A percentile compares a stretch with the other conserved stretches of the same genome.
These are phyloP conservation scores for Serendipita sp. DNA, from an alignment of 768 basidiomycete genomes.

Conservation along the genomic window DNA sequence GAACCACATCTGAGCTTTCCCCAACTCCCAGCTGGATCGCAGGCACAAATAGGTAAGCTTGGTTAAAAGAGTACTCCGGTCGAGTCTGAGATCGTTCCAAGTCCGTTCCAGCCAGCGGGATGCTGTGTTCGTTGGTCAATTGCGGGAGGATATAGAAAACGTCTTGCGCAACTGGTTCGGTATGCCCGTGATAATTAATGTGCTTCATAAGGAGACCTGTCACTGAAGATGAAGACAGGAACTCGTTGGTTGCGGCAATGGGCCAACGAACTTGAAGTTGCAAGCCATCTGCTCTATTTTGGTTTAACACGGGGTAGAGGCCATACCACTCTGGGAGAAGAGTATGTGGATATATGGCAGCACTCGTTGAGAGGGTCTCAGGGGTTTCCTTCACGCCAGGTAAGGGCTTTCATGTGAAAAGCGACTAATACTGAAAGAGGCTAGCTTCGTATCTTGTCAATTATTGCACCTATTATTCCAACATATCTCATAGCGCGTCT, in stretches of 20 bases:
- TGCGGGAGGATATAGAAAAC: slow-evolving; percentile 60
- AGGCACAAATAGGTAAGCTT: slow-evolving; percentile 74
- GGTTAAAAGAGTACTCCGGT: not conserved
- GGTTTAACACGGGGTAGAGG: slow-evolving; percentile 62
- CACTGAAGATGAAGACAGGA: slow-evolving; percentile 27
- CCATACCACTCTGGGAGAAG: slow-evolving; percentile 72
- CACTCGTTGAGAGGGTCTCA: slow-evolving; percentile 28
- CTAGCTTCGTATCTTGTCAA: slow-evolving; percentile 31
- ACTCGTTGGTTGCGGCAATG: slow-evolving; percentile 65
- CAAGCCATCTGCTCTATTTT: slow-evolving; percentile 53
- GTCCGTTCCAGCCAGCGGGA: slow-evolving; percentile 79
- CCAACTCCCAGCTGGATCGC: slow-evolving; percentile 58
- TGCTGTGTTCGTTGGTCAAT: slow-evolving; percentile 52
- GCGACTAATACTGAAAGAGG: not conserved
- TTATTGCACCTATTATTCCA: slow-evolving; percentile 52
- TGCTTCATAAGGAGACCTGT: not conserved
- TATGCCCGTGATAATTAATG: slow-evolving; percentile 19
- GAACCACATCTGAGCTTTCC: slow-evolving; percentile 14
- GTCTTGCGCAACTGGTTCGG: slow-evolving; percentile 67
- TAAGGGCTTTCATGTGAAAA: not conserved
- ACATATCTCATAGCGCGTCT: slow-evolving; percentile 39
- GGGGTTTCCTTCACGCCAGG: slow-evolving; percentile 28
- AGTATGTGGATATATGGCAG: slow-evolving; percentile 77
- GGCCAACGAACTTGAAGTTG: slow-evolving; percentile 64
- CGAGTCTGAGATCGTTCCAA: slow-evolving; percentile 18